Base-by-base conservation (phyloP, 2,329 filamentous ascomycete genomes). In the Coniella vitis region DNA sequence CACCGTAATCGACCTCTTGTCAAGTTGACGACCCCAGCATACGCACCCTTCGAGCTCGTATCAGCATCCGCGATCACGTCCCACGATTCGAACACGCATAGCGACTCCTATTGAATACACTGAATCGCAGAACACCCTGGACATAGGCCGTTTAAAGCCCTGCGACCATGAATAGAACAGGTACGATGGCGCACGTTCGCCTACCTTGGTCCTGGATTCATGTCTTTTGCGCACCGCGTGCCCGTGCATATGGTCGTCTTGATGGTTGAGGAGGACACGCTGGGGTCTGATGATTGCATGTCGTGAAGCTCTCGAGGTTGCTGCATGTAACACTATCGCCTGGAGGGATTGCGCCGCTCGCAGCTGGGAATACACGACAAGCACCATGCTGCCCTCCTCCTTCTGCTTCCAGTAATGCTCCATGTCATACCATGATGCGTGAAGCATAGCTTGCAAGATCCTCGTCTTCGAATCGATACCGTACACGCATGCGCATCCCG, bases 141-240 rank as follows among this genome's bases (percentile, higher is more conserved):
- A 36, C 47, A 37, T 22, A 45, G 8, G 36, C 13, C 13, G 44
- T n/a, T 41, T 38, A 49, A 42, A 45, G 42, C 17, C 29, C 29
- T n/a, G 49, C 42, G 44, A 45, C 49, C 29, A 54, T 54, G 52
- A 54, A 51, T 52, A 54, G 52, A 52, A 52, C 52, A 54, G 52
- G 52, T 54, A 54, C 49, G 52, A 39, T 52, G 40, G 45, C 43
- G 41, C 22, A 44, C 38, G 47, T 21, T 37, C 45, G 52, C 39
- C 52, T 31, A 45, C 47, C 39, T 48, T 45, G 42, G 32, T 37
- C 14, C 29, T 40, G 39, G 52, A 45, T 35, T 32, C 21, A 35
- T 38, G 29, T 17, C 40, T 36, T 45, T 13, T 29, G 25, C 42
- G 38, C 19, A 37, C 40, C 25, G 13, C 20, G 34, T 43, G 39